Evolutionary conservation across 371 early-diverging fungal genomes (phyloP).

Genomic region (Capniomyces stellatus): DNA sequence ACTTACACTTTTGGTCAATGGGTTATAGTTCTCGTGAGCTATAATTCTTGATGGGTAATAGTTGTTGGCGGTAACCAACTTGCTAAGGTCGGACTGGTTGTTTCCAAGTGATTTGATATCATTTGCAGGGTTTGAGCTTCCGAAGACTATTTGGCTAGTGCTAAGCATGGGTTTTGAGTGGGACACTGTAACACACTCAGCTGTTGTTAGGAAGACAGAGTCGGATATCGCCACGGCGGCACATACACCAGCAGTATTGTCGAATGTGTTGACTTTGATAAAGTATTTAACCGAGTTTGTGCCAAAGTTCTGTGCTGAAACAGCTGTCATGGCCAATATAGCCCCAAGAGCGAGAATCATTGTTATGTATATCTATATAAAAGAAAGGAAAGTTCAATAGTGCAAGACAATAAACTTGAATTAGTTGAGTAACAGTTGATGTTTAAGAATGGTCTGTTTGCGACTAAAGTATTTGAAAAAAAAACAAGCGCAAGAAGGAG

Average conservation of each 20-base stretch:
- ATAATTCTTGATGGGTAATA: neutral
- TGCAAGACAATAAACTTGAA: no score
- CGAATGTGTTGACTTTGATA: conserved; percentile 2
- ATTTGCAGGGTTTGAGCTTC: neutral
- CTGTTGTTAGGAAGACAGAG: neutral
- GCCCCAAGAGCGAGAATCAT: no score
- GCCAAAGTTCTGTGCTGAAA: neutral
- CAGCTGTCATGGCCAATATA: no score
- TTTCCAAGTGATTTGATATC: neutral
- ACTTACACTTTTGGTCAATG: neutral
- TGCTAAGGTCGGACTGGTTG: neutral
- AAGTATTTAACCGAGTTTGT: neutral
- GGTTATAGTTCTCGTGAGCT: conserved; percentile 2
- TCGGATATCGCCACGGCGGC: neutral
- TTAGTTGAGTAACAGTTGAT: no score
- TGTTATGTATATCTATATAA: no score
- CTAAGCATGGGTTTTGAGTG: neutral
- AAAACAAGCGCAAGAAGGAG: no score
- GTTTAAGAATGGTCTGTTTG: no score
- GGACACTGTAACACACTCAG: neutral
- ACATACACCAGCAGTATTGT: neutral
- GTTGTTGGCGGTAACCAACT: neutral
- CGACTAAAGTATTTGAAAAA: no score
- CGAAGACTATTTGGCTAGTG: neutral
- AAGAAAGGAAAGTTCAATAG: no score